Evolutionary conservation across 2,329 filamentous ascomycete genomes (phyloP), one percentile per base, ranked within the genome.

Genomic region (Cyphellophora attinorum): DNA sequence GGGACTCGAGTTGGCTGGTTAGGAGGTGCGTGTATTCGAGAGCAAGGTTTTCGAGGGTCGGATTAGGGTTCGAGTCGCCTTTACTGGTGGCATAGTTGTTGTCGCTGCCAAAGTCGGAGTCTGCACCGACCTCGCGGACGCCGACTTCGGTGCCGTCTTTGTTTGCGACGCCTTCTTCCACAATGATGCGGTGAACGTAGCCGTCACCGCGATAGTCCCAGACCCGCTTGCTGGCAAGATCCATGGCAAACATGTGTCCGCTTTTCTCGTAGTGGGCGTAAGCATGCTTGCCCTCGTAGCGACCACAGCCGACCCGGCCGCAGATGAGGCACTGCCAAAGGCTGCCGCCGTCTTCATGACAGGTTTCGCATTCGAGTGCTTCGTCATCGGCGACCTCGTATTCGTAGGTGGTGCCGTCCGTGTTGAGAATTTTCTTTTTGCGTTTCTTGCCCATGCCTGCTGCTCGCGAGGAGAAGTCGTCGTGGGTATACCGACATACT

Each of bases 191-290:
- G 59, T 98, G 91, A 31, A 96, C 91, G 70, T 94, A 98, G 52
- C 81, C 83, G 53, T 98, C 91, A 4, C 85, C 86, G 0, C 84
- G 85, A 46, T 98, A 98, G 59, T 98, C 91, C 91, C 91, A 98
- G 1, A 98, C 88, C 49, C 94, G 81, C 56, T 98, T 89, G 1
- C 86, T 93, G 42, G 81, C 78, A 23, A 96, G 75, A 55, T 98
- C 91, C 56, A 98, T 82, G 16, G 86, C 82, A 54, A 94, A 98
- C 44, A 82, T 83, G 58, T 98, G 91, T 3, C 78, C 76, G 3
- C 85, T 93, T 36, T 84, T 74, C 59, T 93, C 86, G 75, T 85
- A 95, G 59, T 95, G 88, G 10, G 84, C 81, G 56, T 93, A 94
- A 19, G 89, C 88, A 51, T 96, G 88, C 0, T 86, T 91, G 17